phyloP scores from a whole-genome alignment of 257 asterid species.

The Lycium barbarum region DNA sequence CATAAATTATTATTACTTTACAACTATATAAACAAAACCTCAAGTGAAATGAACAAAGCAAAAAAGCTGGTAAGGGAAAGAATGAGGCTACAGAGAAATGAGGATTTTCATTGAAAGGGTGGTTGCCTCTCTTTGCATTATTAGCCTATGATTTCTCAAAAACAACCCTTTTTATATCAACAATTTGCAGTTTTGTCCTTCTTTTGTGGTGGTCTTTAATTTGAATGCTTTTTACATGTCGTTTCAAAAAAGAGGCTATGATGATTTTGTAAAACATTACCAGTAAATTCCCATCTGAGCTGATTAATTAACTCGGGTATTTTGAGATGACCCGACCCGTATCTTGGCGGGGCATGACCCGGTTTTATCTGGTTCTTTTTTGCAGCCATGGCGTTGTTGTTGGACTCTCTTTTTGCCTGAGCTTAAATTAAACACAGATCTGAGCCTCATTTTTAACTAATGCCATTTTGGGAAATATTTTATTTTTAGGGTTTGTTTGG shows the following conservation, averaged over 20 bases:
- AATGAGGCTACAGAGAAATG: conserved; percentile 25
- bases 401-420: background rate
- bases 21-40: no score
- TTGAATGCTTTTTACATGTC: no score
- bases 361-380: no score
- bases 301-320: background rate
- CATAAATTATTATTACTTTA: no score
- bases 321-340: background rate
- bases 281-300: background rate
- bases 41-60: background rate
- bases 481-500: no score
- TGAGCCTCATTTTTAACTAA: background rate
- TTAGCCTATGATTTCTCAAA: conserved; percentile 37
- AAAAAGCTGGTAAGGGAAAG: conserved; percentile 11
- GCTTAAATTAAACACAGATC: conserved; percentile 12
- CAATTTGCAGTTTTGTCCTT: no score
- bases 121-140: conserved; percentile 62
- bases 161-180: background rate
- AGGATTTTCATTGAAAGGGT: conserved; percentile 45
- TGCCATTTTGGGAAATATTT: no score
- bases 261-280: background rate
- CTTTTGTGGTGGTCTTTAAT: background rate
- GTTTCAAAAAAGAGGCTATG: conserved; percentile 14
- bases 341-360: no score
- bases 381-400: no score